Evolutionary conservation across 2,329 filamentous ascomycete genomes (phyloP).

Genomic region (Orbilia ellipsospora): DNA sequence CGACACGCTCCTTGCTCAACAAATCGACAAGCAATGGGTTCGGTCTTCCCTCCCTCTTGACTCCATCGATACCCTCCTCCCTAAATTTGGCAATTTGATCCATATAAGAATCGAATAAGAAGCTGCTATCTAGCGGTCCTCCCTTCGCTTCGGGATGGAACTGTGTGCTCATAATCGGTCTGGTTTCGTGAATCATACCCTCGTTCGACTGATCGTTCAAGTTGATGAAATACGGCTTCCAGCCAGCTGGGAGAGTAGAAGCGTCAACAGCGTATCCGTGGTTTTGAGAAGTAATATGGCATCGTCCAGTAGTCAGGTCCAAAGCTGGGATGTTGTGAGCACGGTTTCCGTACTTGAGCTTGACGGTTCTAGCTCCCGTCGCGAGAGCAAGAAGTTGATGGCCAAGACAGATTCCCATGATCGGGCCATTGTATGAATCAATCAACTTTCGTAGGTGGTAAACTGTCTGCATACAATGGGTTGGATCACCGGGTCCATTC

Average conservation of each 20-base stretch:
- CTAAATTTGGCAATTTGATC: slow-evolving; percentile 84
- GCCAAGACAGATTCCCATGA: slow-evolving; percentile 98
- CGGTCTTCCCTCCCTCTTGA: slow-evolving; percentile 83
- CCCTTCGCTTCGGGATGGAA: slow-evolving; percentile 99
- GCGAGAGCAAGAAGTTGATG: slow-evolving; percentile 95
- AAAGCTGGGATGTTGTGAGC: slow-evolving; percentile 98
- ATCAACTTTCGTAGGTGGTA: slow-evolving; percentile 92
- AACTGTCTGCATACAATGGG: slow-evolving; percentile 92
- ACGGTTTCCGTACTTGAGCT: slow-evolving; percentile 99
- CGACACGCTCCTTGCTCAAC: slow-evolving; percentile 92
- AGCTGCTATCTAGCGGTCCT: slow-evolving; percentile 92
- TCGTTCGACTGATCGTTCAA: slow-evolving; percentile 98
- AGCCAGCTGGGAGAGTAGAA: slow-evolving; percentile 81
- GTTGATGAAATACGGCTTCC: slow-evolving; percentile 99
- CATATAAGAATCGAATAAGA: slow-evolving; percentile 96
- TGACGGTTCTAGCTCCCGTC: slow-evolving; percentile 87
- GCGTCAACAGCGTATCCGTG: slow-evolving; percentile 96
- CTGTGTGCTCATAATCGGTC: slow-evolving; percentile 97
- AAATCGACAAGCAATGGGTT: slow-evolving; percentile 89
- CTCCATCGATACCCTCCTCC: slow-evolving; percentile 42
- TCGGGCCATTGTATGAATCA: slow-evolving; percentile 86
- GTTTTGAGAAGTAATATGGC: slow-evolving; percentile 98
- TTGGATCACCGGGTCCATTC: slow-evolving; percentile 97
- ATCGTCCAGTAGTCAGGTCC: slow-evolving; percentile 93
- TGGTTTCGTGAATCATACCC: slow-evolving; percentile 92